Evolutionary conservation across 2,329 filamentous ascomycete genomes (phyloP).

Genomic region (Colletotrichum limetticola): DNA sequence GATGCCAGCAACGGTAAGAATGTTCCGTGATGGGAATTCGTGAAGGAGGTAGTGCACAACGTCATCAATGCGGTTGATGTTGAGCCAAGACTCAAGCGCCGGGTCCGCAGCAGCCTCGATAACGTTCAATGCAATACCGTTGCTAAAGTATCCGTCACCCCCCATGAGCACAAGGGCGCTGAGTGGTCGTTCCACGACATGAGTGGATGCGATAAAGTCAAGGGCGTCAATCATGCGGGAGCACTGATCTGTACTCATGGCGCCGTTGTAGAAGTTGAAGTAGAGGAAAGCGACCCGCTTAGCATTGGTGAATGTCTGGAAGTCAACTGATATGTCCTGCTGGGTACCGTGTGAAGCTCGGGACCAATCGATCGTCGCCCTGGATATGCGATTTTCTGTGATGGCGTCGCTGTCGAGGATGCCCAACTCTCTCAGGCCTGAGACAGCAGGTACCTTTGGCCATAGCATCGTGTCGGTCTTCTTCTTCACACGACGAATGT

Average conservation of each 20-base stretch:
- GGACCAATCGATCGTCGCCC: conserved; percentile 42
- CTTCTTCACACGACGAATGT: conserved; percentile 50
- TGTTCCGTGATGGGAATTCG: conserved; percentile 47
- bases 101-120: conserved; percentile 52
- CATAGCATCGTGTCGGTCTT: conserved; percentile 50
- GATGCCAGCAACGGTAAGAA: conserved; percentile 51
- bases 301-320: conserved; percentile 40
- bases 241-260: conserved; percentile 53
- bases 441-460: conserved; percentile 52
- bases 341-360: conserved; percentile 43
- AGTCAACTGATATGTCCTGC: conserved; percentile 53
- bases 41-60: conserved; percentile 50
- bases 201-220: conserved; percentile 45
- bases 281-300: conserved; percentile 49
- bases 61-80: conserved; percentile 57
- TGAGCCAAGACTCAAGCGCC: conserved; percentile 52
- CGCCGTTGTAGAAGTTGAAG: conserved; percentile 56
- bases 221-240: conserved; percentile 48
- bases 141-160: conserved; percentile 53
- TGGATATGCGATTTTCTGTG: conserved; percentile 24
- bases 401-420: conserved; percentile 39
- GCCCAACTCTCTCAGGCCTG: conserved; percentile 47
- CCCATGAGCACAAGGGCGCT: conserved; percentile 52
- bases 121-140: conserved; percentile 55
- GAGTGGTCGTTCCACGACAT: conserved; percentile 43